Percentiles rank a stretch among this genome's conserved stretches.
Conservation (phyloP, 2,329 filamentous ascomycete genomes). For the Colletotrichum tabaci region DNA sequence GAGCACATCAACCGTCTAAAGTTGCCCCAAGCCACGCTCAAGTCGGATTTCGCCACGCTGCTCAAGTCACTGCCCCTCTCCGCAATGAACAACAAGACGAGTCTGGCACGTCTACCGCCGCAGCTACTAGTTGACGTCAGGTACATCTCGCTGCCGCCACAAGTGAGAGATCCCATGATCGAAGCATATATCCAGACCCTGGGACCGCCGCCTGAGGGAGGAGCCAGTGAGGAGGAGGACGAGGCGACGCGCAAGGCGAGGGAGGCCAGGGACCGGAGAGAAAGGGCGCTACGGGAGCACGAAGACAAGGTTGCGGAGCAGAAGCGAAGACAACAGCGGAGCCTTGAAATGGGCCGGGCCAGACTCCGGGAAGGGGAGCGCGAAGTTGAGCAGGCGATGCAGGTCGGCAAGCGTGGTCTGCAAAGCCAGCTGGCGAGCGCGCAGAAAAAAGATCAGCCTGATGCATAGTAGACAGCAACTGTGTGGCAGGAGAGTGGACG, state of each 20-base stretch:
- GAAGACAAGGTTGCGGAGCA: slow-evolving; percentile 77
- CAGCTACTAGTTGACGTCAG: slow-evolving; percentile 76
- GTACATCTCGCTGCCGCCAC: slow-evolving; percentile 76
- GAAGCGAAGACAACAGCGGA: slow-evolving; percentile 71
- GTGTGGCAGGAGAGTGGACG: not conserved
- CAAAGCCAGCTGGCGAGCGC: slow-evolving; percentile 68
- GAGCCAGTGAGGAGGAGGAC: slow-evolving; percentile 60
- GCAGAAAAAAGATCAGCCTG: slow-evolving; percentile 40
- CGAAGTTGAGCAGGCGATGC: slow-evolving; percentile 79
- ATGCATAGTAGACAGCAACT: slow-evolving; percentile 12
- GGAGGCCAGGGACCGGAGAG: slow-evolving; percentile 71
- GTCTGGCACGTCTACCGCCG: slow-evolving; percentile 71
- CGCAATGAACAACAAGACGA: slow-evolving; percentile 72
- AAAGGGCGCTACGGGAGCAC: slow-evolving; percentile 68
- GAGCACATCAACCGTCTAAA: slow-evolving; percentile 80
- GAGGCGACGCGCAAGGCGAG: slow-evolving; percentile 64
- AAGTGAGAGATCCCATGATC: slow-evolving; percentile 75
- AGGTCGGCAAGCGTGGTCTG: slow-evolving; percentile 76
- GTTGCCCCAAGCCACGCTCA: slow-evolving; percentile 75
- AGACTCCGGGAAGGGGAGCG: slow-evolving; percentile 76
- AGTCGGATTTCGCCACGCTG: slow-evolving; percentile 77
- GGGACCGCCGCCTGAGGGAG: slow-evolving; percentile 65
- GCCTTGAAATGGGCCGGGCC: slow-evolving; percentile 73
- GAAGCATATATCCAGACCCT: slow-evolving; percentile 77
- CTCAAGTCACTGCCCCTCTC: slow-evolving; percentile 73